These are phyloP conservation scores for Solanum verrucosum DNA, from an alignment of 257 asterid species.

Conservation along the genomic window DNA sequence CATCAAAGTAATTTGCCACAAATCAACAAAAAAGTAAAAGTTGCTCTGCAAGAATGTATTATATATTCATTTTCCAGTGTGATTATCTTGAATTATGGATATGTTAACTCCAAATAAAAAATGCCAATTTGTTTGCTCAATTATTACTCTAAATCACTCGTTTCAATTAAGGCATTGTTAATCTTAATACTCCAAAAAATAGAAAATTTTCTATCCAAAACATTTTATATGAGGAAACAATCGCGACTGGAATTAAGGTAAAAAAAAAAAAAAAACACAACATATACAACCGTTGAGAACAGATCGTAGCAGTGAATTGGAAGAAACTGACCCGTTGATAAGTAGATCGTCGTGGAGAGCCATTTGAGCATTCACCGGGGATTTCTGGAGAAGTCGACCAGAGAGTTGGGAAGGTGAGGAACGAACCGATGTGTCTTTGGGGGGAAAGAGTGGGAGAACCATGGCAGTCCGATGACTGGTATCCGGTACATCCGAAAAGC, in stretches of 20 bases:
- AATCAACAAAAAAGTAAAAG: background rate
- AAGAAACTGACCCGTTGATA: conserved; percentile 47
- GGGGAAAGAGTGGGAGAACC: conserved; percentile 30
- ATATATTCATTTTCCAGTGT: background rate
- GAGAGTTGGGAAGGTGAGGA: conserved; percentile 16
- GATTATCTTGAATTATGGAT: background rate
- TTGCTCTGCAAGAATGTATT: background rate
- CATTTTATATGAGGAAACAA: background rate
- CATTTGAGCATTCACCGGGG: conserved; percentile 54
- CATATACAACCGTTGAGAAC: background rate
- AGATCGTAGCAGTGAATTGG: background rate
- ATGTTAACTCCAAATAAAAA: background rate
- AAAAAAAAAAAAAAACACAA: background rate
- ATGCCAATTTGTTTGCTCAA: background rate
- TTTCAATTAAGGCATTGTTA: background rate
- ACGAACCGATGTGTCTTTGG: conserved; percentile 20
- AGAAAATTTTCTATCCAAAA: background rate
- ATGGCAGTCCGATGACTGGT: conserved; percentile 10
- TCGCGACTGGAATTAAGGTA: background rate
- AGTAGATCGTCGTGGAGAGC: conserved; percentile 83
- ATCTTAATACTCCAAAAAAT: background rate
- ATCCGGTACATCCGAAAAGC: background rate
- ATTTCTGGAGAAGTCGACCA: conserved; percentile 23
- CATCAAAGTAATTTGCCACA: background rate
- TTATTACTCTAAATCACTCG: background rate